Conservation (phyloP, 1,284 basidiomycete genomes). For the Erythrobasidium hasegawianum region DNA sequence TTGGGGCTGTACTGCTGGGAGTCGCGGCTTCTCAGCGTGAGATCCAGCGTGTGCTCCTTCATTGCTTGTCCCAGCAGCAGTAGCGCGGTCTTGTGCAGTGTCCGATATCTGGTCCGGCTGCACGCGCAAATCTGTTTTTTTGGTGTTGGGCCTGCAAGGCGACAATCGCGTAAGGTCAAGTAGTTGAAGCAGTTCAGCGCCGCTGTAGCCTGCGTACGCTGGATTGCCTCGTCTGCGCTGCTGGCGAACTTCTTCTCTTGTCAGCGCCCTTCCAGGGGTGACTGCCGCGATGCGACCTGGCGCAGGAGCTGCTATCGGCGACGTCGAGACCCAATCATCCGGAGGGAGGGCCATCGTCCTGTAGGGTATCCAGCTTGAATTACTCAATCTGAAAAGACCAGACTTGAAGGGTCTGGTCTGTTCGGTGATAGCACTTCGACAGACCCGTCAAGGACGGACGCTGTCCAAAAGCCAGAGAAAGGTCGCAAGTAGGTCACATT, state of each 20-base stretch:
- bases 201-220: background rate
- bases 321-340: constrained; percentile 30
- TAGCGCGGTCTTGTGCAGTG: too few species aligned
- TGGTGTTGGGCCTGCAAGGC: too few species aligned
- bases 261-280: constrained; percentile 21
- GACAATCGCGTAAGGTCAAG: too few species aligned
- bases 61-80: too few species aligned
- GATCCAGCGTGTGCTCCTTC: too few species aligned
- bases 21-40: too few species aligned
- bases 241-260: constrained; percentile 24
- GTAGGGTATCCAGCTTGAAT: background rate
- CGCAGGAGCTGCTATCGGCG: constrained; percentile 2
- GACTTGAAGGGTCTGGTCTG: too few species aligned
- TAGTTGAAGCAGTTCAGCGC: background rate
- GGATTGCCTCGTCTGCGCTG: constrained; percentile 14
- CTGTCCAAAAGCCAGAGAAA: background rate
- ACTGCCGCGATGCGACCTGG: constrained; percentile 7
- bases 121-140: too few species aligned
- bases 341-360: background rate
- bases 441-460: background rate
- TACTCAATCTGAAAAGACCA: too few species aligned
- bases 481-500: too few species aligned
- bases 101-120: too few species aligned
- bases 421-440: background rate
- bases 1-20: too few species aligned